Evolutionary conservation across 2,329 filamentous ascomycete genomes (phyloP), one percentile per base, ranked within the genome.

Genomic region (Hypoxylon sp.): DNA sequence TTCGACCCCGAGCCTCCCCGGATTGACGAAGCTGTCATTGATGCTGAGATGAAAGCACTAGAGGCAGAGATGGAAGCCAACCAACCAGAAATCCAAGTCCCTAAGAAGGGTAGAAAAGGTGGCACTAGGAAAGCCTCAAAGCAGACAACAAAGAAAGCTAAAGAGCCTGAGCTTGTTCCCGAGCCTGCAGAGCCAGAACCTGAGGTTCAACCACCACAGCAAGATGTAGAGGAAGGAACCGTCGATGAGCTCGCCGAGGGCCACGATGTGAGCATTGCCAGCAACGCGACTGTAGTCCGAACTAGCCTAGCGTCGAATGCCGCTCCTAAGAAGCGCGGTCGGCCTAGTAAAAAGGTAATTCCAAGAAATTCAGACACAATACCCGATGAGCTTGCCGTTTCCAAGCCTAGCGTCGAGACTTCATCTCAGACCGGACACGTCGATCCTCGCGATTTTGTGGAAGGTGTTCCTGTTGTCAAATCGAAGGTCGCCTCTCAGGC

Each of bases 71-170:
- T 87, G 82, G 79, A 82, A 24, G 72, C 79, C 4, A 78, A 83
- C 17, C 76, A 77, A 24, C 66, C 76, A 8, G 81, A 84, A 44
- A 73, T 86, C 0, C 77, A 80, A 3, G 79, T 85, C 10, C 82
- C 85, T 3, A 88, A 88, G 77, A 88, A 87, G 75, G 85, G 84
- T 26, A 84, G 84, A 53, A 88, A 88, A 72, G 76, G 83, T 5
- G 76, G 74, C 2, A 78, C 81, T 3, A 83, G 83, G 48, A 89
- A 88, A 70, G 81, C 72, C 0, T 86, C 86, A 0, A 88, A 87
- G 75, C 84, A 86, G 69, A 81, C 82, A 55, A 67, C 79, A 5
- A 83, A 81, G 73, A 86, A 85, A 72, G 64, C 77, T 6, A 84
- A 84, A 70, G 75, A 80, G 2, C 73, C 77, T 6, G 67, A 71